Base-by-base conservation (phyloP, 495 filamentous ascomycete genomes). In the Ramalina intermedia region DNA sequence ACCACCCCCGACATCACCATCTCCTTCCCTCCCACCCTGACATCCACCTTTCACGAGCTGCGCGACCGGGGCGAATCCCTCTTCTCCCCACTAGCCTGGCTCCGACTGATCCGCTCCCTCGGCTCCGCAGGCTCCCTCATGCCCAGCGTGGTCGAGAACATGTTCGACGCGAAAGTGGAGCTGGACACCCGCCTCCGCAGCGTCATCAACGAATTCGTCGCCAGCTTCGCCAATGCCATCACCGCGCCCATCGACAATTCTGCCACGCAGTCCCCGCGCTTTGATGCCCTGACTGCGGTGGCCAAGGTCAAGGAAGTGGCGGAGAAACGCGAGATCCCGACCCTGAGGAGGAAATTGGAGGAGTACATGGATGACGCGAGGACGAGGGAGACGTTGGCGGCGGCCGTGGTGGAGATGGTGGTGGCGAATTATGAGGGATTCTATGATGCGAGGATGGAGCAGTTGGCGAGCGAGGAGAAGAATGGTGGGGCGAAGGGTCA, bases 131-230 rank as follows among this genome's bases (percentile, higher is more conserved):
- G 75, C 18, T 71, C 71, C 7, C 71, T 80, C 6, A 59, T 80
- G 40, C 77, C 78, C 0, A 73, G 70, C 27, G 78, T 81, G 9
- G 73, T 81, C 1, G 75, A 80, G 55, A 80, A 79, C 57, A 80
- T 81, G 77, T 65, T 81, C 11, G 85, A 88, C 60, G 84, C 82
- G 24, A 81, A 83, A 59, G 83, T 84, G 44, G 86, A 90, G 63
- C 66, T 94, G 2, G 87, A 94, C 52, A 83, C 81, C 16, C 67
- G 82, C 24, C 69, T 94, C 16, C 66, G 87, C 38, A 81, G 80
- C 18, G 79, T 81, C 13, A 91, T 94, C 55, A 83, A 81, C 43
- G 81, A 84, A 20, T 89, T 91, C 54, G 86, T 84, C 27, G 77
- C 75, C 49, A 64, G 62, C 18, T 75, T 74, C 51, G 73, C 76